Percentiles rank a stretch among this genome's conserved stretches.
Conservation (phyloP, 2,329 filamentous ascomycete genomes). For the Atkinsonella hypoxylon region DNA sequence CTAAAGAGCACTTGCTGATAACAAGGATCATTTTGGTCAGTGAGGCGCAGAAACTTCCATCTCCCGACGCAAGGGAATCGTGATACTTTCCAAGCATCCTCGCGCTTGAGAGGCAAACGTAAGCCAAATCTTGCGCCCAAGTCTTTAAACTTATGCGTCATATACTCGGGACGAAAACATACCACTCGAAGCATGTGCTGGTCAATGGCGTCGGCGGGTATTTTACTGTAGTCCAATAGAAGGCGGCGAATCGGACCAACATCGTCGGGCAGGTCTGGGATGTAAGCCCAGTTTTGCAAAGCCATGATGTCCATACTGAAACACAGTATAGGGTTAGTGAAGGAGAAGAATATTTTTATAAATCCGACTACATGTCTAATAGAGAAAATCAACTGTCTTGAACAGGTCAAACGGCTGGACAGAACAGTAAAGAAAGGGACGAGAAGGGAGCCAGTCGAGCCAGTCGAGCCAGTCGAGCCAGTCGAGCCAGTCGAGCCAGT, state of each 20-base stretch:
- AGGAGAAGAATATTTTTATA: not conserved
- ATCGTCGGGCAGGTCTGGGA: constrained; percentile 24
- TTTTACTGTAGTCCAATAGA: constrained; percentile 26
- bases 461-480: no score
- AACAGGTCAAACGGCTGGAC: not conserved
- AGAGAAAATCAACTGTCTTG: not conserved
- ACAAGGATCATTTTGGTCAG: constrained; percentile 26
- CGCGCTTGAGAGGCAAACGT: constrained; percentile 22
- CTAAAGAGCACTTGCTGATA: constrained; percentile 31
- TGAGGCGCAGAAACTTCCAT: constrained; percentile 36
- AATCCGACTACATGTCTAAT: not conserved
- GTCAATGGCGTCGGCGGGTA: constrained; percentile 23
- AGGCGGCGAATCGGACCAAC: constrained; percentile 24
- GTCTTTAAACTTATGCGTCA: not conserved
- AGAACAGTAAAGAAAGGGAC: no score
- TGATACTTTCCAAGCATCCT: constrained; percentile 32
- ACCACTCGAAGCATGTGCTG: constrained; percentile 23
- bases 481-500: no score
- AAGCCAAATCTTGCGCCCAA: not conserved
- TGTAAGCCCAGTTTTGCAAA: constrained; percentile 23
- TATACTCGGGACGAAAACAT: not conserved
- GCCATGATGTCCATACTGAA: constrained; percentile 23
- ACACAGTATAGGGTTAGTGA: not conserved
- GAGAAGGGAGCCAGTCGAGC: no score
- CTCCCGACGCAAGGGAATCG: constrained; percentile 35